phyloP scores from a whole-genome alignment of 345 rosid genomes.

The Gossypium herbaceum region DNA sequence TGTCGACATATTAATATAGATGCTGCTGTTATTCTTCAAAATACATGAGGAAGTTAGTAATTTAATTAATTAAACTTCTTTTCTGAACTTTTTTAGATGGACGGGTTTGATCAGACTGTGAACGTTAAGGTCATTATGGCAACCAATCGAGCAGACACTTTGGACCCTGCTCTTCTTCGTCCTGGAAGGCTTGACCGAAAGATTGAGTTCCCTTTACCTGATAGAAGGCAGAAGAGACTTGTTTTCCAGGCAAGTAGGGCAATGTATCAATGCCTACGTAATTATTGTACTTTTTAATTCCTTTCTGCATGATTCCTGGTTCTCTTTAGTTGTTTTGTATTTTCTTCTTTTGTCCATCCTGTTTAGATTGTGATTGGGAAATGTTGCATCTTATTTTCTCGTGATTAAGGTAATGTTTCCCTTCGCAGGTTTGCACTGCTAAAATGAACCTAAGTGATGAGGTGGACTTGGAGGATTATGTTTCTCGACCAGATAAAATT shows the following conservation, averaged over 20 bases:
- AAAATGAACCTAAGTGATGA: slow-evolving; percentile 97
- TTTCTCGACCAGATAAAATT: slow-evolving; percentile 96
- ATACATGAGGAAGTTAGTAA: background rate
- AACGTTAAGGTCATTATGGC: slow-evolving; percentile 99
- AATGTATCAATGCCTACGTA: background rate
- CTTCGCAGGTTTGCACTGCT: slow-evolving; percentile 87
- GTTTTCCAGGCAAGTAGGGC: slow-evolving; percentile 71
- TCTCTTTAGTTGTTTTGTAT: background rate
- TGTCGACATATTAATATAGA: background rate
- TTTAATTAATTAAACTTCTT: background rate
- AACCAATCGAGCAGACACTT: slow-evolving; percentile 91
- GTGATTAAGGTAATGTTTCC: background rate
- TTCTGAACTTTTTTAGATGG: slow-evolving; percentile 43
- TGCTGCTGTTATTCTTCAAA: background rate
- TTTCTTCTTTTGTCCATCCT: background rate
- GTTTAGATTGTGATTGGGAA: slow-evolving; percentile 9
- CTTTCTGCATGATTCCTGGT: background rate
- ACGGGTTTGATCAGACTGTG: slow-evolving; percentile 96
- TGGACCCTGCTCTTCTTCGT: slow-evolving; percentile 97
- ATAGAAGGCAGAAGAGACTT: slow-evolving; percentile 97
- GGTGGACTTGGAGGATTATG: slow-evolving; percentile 98
- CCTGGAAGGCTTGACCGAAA: slow-evolving; percentile 96
- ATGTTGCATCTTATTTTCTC: background rate
- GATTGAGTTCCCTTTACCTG: slow-evolving; percentile 94
- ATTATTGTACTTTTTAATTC: background rate